Base-by-base conservation (phyloP, 768 basidiomycete species). In the Cyclocybe cylindracea region DNA sequence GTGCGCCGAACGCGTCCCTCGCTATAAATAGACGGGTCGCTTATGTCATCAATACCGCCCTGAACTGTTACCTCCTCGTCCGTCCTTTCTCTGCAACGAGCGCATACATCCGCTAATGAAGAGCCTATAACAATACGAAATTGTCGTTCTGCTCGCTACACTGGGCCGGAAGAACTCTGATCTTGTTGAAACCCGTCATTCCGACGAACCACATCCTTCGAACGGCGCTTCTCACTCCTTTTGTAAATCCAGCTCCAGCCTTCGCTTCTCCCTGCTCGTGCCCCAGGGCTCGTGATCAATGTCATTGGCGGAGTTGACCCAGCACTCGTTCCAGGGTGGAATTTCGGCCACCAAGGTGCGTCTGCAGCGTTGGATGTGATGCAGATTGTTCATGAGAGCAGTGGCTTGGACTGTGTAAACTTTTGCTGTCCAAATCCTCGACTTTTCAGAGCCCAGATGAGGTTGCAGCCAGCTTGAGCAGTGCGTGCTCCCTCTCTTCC, bases 291-390 rank as follows among this genome's bases (percentile, higher is more conserved):
- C 19, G 14, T 36, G 38, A 11, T 43, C 51, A 43, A 89, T 90
- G 88, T 86, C 87, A 35, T 64, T 91, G 36, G 78, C 77, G 35
- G 87, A 82, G 50, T 68, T 91, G 40, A 87, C 89, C 11, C 75
- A 85, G 51, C 89, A 89, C 65, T 80, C 85, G 36, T 90, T 88
- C 54, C 84, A 89, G 59, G 82, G 78, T 61, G 88, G 89, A 6
- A 67, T 89, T 14, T 74, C 85, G 43, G 71, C 88, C 16, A 54
- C 66, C 11, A 88, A 88, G 74, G 89, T 87, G 42, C 14, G 44
- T 50, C 32, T 19, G 33, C 16, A 34, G 31, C 34, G 46, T 33
- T 53, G 14, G 24, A 53, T 42, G 16, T 16, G 48, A 45, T 40
- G 44, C 59, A 16, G 46, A 16, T 48, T 40, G 41, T 35, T 33